Evolutionary conservation across 805 yeast genomes (phyloP), one percentile per base, ranked within the genome.

Genomic region (Metschnikowia lunata): DNA sequence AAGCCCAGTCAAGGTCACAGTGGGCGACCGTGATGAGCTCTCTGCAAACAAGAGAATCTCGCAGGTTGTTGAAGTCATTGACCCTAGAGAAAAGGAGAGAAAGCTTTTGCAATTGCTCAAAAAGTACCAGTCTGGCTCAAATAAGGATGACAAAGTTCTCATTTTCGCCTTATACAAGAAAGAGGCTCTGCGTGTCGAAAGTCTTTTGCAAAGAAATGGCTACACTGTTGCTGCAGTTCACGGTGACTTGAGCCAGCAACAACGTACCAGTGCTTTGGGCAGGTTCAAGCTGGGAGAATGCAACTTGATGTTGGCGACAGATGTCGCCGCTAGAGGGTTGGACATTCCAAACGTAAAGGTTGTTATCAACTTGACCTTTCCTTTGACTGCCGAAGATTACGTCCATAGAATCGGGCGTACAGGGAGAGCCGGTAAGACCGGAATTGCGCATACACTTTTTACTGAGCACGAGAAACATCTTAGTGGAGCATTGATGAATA

Each of bases 391-490:
- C 9, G 98, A 91, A 67, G 97, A 91, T 68, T 91, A 91, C 60
- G 97, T 91, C 31, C 98, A 91, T 65, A 80, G 98, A 69, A 91
- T 91, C 55, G 98, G 98, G 50, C 85, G 98, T 75, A 91, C 98
- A 8, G 98, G 97, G 49, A 83, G 98, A 71, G 99, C 98, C 12
- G 98, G 98, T 34, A 87, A 85, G 66, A 76, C 89, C 1, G 99
- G 99, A 61, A 80, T 82, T 51, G 96, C 99, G 12, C 95, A 90
- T 63, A 91, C 99, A 1, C 74, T 93, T 37, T 93, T 93, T 72
- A 93, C 99, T 7, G 97, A 90, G 53, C 93, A 89, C 60, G 98
- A 93, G 64, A 93, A 93, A 65, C 98, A 91, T 65, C 76, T 93
- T 41, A 85, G 96, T 47, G 98, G 99, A 51, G 97, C 95, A 3